Conservation (phyloP, 164 flowering plant genomes). For the Chimonanthus praecox region DNA sequence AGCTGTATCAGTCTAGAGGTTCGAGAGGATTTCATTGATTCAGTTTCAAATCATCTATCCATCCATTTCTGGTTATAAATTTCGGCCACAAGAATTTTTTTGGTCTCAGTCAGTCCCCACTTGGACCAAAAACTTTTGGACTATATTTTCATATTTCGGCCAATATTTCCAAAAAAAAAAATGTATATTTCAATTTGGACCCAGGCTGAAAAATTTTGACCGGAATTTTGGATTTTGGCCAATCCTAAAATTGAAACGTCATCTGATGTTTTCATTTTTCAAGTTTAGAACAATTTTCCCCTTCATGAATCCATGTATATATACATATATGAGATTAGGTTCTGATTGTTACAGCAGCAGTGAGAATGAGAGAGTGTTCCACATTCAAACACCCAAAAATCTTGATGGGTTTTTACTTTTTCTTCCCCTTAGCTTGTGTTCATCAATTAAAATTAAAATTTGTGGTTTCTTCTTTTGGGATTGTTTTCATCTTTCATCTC, state of each 20-base stretch:
- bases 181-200: background rate
- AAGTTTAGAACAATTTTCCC: no score
- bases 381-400: background rate
- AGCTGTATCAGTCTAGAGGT: slow-evolving; percentile 68
- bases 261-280: background rate
- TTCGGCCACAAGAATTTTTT: no score
- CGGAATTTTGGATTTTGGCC: no score
- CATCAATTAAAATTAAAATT: no score
- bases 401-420: background rate
- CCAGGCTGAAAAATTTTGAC: no score
- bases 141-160: background rate
- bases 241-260: background rate
- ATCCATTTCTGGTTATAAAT: no score
- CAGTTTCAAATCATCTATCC: background rate
- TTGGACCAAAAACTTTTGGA: no score
- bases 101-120: no score
- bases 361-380: background rate
- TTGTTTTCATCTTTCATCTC: background rate
- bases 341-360: background rate
- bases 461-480: no score
- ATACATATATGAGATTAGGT: background rate
- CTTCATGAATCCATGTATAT: background rate
- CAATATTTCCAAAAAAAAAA: background rate
- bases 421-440: no score
- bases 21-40: slow-evolving; percentile 33